Evolutionary conservation across 495 filamentous ascomycete species (phyloP).

Genomic region (Penicillium ochrochloron): DNA sequence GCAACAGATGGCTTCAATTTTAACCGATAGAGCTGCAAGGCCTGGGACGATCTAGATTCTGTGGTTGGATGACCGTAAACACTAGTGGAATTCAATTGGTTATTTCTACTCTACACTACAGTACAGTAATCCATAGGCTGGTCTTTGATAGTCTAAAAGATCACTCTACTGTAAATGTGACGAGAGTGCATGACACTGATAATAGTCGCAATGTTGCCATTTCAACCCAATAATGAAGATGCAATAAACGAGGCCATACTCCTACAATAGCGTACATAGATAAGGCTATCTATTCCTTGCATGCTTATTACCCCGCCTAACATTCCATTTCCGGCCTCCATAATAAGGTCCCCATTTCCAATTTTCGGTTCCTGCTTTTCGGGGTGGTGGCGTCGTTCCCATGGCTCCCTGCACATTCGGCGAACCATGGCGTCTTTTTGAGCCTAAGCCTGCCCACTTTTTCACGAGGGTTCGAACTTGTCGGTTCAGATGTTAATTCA

Average conservation of each 20-base stretch:
- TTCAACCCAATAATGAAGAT: background rate
- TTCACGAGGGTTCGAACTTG: background rate
- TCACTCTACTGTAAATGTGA: background rate
- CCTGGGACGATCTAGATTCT: background rate
- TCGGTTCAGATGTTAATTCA: background rate
- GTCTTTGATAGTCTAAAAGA: background rate
- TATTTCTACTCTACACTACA: too few species aligned
- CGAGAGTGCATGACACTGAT: background rate
- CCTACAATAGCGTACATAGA: background rate
- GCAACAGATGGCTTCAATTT: background rate
- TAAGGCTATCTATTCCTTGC: background rate
- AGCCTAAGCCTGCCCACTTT: background rate
- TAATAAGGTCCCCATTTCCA: background rate
- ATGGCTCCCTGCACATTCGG: background rate
- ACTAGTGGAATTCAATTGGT: too few species aligned
- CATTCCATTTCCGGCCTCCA: background rate
- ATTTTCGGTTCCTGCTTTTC: constrained; percentile 15
- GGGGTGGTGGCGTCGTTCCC: background rate
- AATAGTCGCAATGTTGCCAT: background rate
- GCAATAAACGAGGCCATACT: too few species aligned
- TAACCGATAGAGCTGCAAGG: background rate
- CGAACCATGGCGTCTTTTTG: constrained; percentile 5
- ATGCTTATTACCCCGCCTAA: background rate
- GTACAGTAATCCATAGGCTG: too few species aligned
- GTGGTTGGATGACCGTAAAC: background rate